A percentile compares a stretch with the other conserved stretches of the same genome.
Conservation (phyloP, 345 rosid species). For the Gossypium herbaceum region DNA sequence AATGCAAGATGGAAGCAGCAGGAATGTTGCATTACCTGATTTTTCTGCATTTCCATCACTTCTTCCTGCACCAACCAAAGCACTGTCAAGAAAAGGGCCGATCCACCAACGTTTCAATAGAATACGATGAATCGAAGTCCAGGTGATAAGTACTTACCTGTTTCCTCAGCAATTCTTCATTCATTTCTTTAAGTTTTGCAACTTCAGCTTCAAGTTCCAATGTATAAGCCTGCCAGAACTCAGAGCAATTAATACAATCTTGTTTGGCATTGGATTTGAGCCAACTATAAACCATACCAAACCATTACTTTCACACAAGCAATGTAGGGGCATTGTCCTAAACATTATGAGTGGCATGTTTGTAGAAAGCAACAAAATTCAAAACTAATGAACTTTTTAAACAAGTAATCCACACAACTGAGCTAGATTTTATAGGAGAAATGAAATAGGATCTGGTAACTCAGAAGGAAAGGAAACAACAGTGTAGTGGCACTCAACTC, state of each 20-base stretch:
- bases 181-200: slow-evolving; percentile 70
- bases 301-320: neutral
- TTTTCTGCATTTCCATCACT: slow-evolving; percentile 48
- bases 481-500: slow-evolving; percentile 13
- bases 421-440: neutral
- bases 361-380: neutral
- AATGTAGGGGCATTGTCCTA: slow-evolving; percentile 5
- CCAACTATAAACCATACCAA: too few species aligned
- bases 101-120: slow-evolving; percentile 10
- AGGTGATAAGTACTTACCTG: too few species aligned
- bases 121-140: slow-evolving; percentile 15
- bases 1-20: too few species aligned
- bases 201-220: slow-evolving; percentile 90
- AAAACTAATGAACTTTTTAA: neutral
- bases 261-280: too few species aligned
- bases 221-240: slow-evolving; percentile 71
- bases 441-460: neutral
- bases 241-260: neutral
- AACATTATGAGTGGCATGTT: too few species aligned
- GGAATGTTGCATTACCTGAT: slow-evolving; percentile 38
- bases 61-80: slow-evolving; percentile 48
- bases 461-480: slow-evolving; percentile 2
- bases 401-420: neutral
- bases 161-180: slow-evolving; percentile 64
- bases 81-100: slow-evolving; percentile 4